A percentile compares a stretch with the other conserved stretches of the same genome.
Conservation (phyloP, 2,329 filamentous ascomycete genomes). For the Ophiostoma sp. region DNA sequence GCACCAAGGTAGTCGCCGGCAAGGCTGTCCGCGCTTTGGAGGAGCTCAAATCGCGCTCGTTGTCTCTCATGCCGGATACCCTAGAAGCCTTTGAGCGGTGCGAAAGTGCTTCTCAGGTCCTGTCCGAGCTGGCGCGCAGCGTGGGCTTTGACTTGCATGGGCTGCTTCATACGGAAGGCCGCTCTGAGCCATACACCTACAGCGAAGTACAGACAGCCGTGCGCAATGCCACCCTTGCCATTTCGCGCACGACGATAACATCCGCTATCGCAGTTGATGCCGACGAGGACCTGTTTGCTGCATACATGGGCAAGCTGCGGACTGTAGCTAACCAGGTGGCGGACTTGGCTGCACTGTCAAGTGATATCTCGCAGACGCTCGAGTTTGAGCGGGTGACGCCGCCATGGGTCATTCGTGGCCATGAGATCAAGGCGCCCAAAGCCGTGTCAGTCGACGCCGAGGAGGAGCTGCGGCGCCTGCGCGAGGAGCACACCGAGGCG, state of each 20-base stretch:
- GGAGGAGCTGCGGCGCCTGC: slow-evolving; percentile 73
- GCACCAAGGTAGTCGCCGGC: slow-evolving; percentile 73
- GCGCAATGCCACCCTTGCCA: slow-evolving; percentile 43
- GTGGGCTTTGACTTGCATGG: slow-evolving; percentile 62
- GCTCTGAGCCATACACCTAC: slow-evolving; percentile 61
- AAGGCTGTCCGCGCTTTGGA: slow-evolving; percentile 73
- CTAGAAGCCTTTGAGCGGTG: slow-evolving; percentile 64
- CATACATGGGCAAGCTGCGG: slow-evolving; percentile 62
- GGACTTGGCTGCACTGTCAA: slow-evolving; percentile 64
- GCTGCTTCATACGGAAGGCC: slow-evolving; percentile 66
- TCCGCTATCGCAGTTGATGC: slow-evolving; percentile 25
- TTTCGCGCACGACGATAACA: slow-evolving; percentile 21
- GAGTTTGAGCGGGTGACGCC: slow-evolving; percentile 71
- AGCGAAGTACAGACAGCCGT: slow-evolving; percentile 61
- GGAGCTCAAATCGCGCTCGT: slow-evolving; percentile 68
- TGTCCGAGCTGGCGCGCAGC: slow-evolving; percentile 60
- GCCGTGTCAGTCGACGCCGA: slow-evolving; percentile 75
- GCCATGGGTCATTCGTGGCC: slow-evolving; percentile 78
- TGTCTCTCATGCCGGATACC: slow-evolving; percentile 66
- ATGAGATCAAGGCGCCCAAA: slow-evolving; percentile 77
- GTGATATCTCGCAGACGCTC: slow-evolving; percentile 64
- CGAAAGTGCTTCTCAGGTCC: slow-evolving; percentile 57
- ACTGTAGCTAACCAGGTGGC: slow-evolving; percentile 58
- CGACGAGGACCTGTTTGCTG: slow-evolving; percentile 65
- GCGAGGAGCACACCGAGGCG: slow-evolving; percentile 72